phyloP scores from a whole-genome alignment of 2,329 filamentous ascomycete species.

The Microdochium bolleyi region DNA sequence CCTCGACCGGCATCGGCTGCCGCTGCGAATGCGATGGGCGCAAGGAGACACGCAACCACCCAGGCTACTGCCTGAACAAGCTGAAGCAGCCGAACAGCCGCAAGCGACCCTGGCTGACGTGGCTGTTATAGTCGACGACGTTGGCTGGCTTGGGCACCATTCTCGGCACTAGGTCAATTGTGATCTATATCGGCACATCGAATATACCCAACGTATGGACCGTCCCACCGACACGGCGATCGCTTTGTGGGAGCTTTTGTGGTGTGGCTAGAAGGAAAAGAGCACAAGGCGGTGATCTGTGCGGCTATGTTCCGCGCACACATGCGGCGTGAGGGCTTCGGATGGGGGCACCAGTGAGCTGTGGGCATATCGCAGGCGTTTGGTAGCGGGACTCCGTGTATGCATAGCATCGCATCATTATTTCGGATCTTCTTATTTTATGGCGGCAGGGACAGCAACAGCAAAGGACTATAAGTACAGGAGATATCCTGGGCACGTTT shows the following conservation, averaged over 20 bases:
- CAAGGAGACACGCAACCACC: slow-evolving; percentile 19
- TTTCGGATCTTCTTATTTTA: not conserved
- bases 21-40: slow-evolving; percentile 30
- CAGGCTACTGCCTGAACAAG: slow-evolving; percentile 26
- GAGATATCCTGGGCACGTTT: not conserved
- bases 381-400: not conserved
- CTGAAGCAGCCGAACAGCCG: slow-evolving; percentile 25
- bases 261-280: too few species aligned
- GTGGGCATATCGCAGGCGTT: not conserved
- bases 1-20: slow-evolving; percentile 28
- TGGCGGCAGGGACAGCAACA: not conserved
- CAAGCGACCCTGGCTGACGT: slow-evolving; percentile 21
- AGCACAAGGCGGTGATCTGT: too few species aligned
- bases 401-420: not conserved
- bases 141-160: slow-evolving; percentile 2
- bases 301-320: not conserved
- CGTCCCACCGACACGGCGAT: too few species aligned
- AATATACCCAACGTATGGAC: too few species aligned
- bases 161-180: too few species aligned
- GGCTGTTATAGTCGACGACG: slow-evolving; percentile 17
- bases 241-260: too few species aligned
- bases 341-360: not conserved
- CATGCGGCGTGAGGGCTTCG: not conserved
- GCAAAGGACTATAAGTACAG: not conserved
- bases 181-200: not conserved